A percentile compares a stretch with the other conserved stretches of the same genome.
phyloP scores from a whole-genome alignment of 78 protist species.

The Cavenderia fasciculata region DNA sequence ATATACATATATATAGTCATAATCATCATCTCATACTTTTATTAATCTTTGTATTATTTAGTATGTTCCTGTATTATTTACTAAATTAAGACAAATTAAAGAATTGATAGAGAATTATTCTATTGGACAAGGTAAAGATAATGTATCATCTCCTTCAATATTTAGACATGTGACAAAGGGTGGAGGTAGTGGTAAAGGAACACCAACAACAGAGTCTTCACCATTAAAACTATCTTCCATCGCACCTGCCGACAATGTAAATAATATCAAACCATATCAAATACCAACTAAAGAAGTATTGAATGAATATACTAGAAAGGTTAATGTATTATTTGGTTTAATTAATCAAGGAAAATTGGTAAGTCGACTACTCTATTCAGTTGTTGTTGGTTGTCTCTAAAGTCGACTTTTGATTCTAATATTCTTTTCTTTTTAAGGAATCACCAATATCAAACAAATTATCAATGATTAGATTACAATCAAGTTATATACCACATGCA shows the following conservation, averaged over 20 bases:
- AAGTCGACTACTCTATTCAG: background rate
- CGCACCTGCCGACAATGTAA: background rate
- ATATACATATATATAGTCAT: too few species aligned
- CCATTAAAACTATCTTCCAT: background rate
- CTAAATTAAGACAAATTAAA: constrained; percentile 17
- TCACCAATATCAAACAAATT: constrained; percentile 58
- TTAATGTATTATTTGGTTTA: constrained; percentile 47
- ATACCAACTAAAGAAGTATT: constrained; percentile 37
- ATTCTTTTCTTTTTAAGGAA: background rate
- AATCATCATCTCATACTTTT: background rate
- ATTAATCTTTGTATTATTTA: background rate
- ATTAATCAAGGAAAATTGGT: constrained; percentile 42
- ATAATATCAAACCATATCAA: background rate
- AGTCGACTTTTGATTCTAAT: background rate
- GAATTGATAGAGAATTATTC: constrained; percentile 11
- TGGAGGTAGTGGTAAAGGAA: background rate
- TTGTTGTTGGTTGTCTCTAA: background rate
- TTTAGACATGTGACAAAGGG: too few species aligned
- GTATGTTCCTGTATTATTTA: constrained; percentile 42
- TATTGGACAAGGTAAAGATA: background rate
- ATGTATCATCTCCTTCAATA: constrained; percentile 7
- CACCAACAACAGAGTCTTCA: background rate
- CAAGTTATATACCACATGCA: constrained; percentile 45
- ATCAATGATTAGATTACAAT: constrained; percentile 48
- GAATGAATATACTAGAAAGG: constrained; percentile 56